Evolutionary conservation across 192 early-diverging fungal species (phyloP), one percentile per base, ranked within the genome.

Genomic region (Kappamyces sp.): DNA sequence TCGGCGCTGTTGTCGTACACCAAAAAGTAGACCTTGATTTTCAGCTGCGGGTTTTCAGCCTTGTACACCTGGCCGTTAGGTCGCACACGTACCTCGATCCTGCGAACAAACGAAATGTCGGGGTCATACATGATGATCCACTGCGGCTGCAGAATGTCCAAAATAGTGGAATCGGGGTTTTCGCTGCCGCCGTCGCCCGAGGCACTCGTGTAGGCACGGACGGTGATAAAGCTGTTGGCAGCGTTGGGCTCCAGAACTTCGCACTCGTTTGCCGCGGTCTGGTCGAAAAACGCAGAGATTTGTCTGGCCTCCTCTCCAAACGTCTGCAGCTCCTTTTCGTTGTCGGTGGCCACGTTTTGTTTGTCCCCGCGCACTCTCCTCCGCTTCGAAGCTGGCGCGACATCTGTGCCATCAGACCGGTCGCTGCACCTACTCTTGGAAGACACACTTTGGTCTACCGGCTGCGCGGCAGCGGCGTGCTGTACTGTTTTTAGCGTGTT

Each of bases 1-100:
- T 99, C 94, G 1, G 94, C 80, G 5, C 90, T 92, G 69, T 94
- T 89, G 51, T 94, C 89, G 66, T 99, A 97, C 0, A 94, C 78
- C 64, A 96, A 76, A 68, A 97, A 96, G 57, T 93, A 97, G 3
- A 97, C 89, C 52, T 85, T 85, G 13, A 87, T 61, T 13, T 79
- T 66, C 5, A 63, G 51, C 1, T 66, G 66, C 4, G 84, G 81
- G 64, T 86, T 64, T 5, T 50, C 34, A 7, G 82, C 78, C 58
- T 84, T 77, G 51, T 75, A 87, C 7, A 86, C 69, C 84, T 86
- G 47, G 12, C 47, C 32, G 37, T 33, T 32, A 58, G 13, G 37
- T 8, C 15, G 33, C 48, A 8, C 34, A 12, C 32, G 8, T 63
- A 91, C 76, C 73, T 99, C 96, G 9, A 96, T 71, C 54, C 90